These are phyloP conservation scores for Stemphylium vesicarium DNA, from an alignment of 2,329 filamentous ascomycete genomes.

Conservation along the genomic window DNA sequence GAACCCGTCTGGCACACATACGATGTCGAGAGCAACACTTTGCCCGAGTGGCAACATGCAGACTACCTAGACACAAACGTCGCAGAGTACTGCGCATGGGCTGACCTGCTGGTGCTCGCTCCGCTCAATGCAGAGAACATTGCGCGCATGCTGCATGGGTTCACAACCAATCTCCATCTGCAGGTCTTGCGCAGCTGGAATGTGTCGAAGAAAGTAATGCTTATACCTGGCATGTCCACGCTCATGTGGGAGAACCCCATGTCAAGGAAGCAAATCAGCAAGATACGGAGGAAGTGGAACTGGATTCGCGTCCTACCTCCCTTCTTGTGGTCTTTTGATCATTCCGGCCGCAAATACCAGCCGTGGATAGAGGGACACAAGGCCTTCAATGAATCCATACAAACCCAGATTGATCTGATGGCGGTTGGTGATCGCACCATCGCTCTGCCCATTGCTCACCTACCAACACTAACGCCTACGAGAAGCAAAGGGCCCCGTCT, in stretches of 20 bases:
- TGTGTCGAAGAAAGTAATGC: conserved; percentile 79
- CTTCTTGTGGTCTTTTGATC: conserved; percentile 79
- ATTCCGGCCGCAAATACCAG: conserved; percentile 56
- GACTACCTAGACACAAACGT: conserved; percentile 58
- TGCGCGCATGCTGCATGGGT: conserved; percentile 84
- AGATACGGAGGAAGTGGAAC: conserved; percentile 82
- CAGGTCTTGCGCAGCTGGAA: conserved; percentile 87
- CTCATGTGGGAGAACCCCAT: conserved; percentile 91
- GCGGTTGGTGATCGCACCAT: conserved; percentile 73
- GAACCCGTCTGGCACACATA: conserved; percentile 43
- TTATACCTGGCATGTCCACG: conserved; percentile 88
- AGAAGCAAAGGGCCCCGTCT: conserved; percentile 57
- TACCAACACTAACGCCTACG: conserved; percentile 39
- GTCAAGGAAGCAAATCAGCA: conserved; percentile 84
- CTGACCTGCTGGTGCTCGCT: conserved; percentile 82
- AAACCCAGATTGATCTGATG: conserved; percentile 77
- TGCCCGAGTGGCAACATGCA: conserved; percentile 32
- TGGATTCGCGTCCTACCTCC: conserved; percentile 85
- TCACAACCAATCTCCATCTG: conserved; percentile 80
- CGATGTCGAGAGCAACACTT: conserved; percentile 23
- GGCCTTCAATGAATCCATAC: conserved; percentile 74
- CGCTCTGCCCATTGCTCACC: conserved; percentile 41
- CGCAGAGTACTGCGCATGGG: conserved; percentile 81
- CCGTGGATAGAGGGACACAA: conserved; percentile 65
- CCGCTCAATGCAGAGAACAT: conserved; percentile 85